Evolutionary conservation across 768 basidiomycete genomes (phyloP).

Genomic region (Leccinum arenicola): DNA sequence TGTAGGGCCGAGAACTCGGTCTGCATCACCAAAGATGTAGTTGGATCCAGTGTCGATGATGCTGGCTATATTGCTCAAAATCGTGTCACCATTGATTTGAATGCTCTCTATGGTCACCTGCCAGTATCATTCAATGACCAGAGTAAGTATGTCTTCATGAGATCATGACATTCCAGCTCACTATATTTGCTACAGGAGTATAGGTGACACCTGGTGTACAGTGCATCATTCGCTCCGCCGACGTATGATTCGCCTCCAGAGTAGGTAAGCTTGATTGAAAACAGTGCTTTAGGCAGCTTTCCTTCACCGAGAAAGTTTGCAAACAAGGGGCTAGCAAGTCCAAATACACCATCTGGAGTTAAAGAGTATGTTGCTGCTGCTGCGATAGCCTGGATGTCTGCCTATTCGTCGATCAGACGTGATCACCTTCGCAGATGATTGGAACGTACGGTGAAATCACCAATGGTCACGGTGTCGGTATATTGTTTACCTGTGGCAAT

Average conservation of each 20-base stretch:
- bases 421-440: not conserved
- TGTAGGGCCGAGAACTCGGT: conserved; percentile 3
- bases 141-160: not conserved
- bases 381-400: conserved; percentile 9
- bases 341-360: conserved; percentile 18
- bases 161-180: conserved; percentile 1
- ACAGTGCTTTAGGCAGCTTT: conserved; percentile 20
- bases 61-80: conserved; percentile 4
- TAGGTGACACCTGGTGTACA: conserved; percentile 40
- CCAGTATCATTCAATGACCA: conserved; percentile 10
- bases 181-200: conserved; percentile 23
- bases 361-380: conserved; percentile 8
- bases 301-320: conserved; percentile 22
- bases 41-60: conserved; percentile 24
- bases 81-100: not conserved
- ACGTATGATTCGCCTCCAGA: conserved; percentile 36
- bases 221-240: conserved; percentile 39
- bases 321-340: conserved; percentile 32
- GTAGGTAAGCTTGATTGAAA: conserved; percentile 15
- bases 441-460: conserved; percentile 3
- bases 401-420: conserved; percentile 8
- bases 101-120: conserved; percentile 12
- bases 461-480: conserved; percentile 28
- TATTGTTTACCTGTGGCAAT: conserved; percentile 35
- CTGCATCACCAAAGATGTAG: conserved; percentile 5